Percentiles rank a stretch among this genome's conserved stretches.
These are phyloP conservation scores for Candolleomyces aberdarensis DNA, from an alignment of 768 basidiomycete genomes.

Conservation along the genomic window DNA sequence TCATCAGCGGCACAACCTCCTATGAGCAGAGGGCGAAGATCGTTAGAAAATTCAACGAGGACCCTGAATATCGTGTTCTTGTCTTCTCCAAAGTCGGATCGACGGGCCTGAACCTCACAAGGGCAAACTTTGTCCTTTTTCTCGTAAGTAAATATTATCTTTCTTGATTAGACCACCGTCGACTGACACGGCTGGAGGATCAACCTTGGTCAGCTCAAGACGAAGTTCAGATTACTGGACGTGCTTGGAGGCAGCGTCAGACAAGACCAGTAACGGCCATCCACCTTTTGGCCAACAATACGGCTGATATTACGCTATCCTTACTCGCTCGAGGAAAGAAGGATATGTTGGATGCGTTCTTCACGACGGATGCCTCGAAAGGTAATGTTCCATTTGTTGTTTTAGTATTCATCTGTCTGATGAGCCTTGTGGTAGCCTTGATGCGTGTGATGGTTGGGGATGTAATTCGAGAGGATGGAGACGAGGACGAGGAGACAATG, in stretches of 20 bases:
- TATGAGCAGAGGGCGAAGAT: conserved; percentile 10
- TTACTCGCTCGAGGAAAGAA: conserved; percentile 20
- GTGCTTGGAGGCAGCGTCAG: conserved; percentile 1
- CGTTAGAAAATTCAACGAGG: conserved; percentile 11
- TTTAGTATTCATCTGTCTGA: no score
- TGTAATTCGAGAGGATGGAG: no score
- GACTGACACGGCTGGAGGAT: not conserved
- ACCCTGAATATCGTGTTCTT: conserved; percentile 8
- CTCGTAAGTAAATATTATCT: conserved; percentile 16
- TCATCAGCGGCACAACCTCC: conserved; percentile 16
- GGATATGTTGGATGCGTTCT: conserved; percentile 15
- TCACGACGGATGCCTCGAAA: no score
- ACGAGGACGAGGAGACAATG: no score
- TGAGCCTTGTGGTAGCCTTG: no score
- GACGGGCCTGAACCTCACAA: conserved; percentile 20
- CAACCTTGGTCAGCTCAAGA: conserved; percentile 10
- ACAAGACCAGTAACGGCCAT: conserved; percentile 3
- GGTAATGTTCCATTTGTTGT: no score
- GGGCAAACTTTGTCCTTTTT: conserved; percentile 18
- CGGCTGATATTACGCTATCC: conserved; percentile 20
- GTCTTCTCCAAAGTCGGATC: conserved; percentile 22
- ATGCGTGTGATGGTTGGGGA: no score
- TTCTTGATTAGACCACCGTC: not conserved
- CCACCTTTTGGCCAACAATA: conserved; percentile 21
- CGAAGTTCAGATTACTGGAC: conserved; percentile 2